phyloP scores from a whole-genome alignment of 257 asterid species.

The Solanum ossicruentum region DNA sequence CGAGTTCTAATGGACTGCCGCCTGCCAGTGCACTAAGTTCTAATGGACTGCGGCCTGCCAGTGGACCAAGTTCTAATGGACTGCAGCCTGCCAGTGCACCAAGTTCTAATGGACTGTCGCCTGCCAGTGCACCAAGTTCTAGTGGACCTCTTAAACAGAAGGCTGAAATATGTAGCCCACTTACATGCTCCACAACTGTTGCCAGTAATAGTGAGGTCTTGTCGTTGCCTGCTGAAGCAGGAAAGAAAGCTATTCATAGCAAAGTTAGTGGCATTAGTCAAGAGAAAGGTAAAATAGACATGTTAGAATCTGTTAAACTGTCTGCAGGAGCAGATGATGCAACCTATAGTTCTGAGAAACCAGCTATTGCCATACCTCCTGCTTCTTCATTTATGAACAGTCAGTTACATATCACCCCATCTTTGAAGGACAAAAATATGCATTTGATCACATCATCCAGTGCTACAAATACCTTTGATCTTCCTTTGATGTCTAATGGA shows the following conservation, averaged over 20 bases:
- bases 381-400: slow-evolving; percentile 14
- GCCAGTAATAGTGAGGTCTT: slow-evolving; percentile 35
- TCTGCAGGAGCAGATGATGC: slow-evolving; percentile 21
- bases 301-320: slow-evolving; percentile 16
- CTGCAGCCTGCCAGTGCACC: slow-evolving; percentile 23
- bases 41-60: slow-evolving; percentile 23
- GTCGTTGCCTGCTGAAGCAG: slow-evolving; percentile 25
- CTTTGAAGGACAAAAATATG: slow-evolving; percentile 16
- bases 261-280: slow-evolving; percentile 22
- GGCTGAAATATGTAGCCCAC: slow-evolving; percentile 22
- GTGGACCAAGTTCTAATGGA: slow-evolving; percentile 27
- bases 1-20: slow-evolving; percentile 23
- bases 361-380: slow-evolving; percentile 12
- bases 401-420: slow-evolving; percentile 22
- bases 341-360: slow-evolving; percentile 10
- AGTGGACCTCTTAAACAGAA: slow-evolving; percentile 32
- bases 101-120: slow-evolving; percentile 20
- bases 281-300: slow-evolving; percentile 21
- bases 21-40: slow-evolving; percentile 26
- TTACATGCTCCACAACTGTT: slow-evolving; percentile 32
- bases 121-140: slow-evolving; percentile 29
- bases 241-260: slow-evolving; percentile 26
- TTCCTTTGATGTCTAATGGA: slow-evolving; percentile 24
- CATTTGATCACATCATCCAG: slow-evolving; percentile 7
- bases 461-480: slow-evolving; percentile 12